Conservation (phyloP, 225 moss, liverwort and hornwort species). For the Neckera pumila region DNA sequence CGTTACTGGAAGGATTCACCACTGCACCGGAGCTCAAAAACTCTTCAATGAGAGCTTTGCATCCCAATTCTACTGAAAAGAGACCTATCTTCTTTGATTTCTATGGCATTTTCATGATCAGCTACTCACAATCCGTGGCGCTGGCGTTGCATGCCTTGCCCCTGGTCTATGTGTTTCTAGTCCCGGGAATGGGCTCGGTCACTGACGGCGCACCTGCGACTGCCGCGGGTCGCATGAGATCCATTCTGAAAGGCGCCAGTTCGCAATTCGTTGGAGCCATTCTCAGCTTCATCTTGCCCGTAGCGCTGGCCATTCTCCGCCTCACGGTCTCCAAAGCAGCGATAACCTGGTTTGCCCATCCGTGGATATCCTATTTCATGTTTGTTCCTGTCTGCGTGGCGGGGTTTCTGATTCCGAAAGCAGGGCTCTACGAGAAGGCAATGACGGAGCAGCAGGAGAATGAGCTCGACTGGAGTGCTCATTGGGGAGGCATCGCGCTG, state of each 20-base stretch:
- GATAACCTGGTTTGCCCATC: constrained; percentile 88
- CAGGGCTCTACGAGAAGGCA: constrained; percentile 30
- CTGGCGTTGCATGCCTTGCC: constrained; percentile 62
- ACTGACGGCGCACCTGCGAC: constrained; percentile 49
- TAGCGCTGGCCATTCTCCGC: constrained; percentile 58
- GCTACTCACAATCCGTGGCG: constrained; percentile 73
- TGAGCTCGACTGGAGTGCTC: constrained; percentile 72
- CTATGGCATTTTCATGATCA: constrained; percentile 71
- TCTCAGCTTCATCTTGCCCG: constrained; percentile 54
- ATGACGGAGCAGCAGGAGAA: constrained; percentile 56
- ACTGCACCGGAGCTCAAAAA: constrained; percentile 84
- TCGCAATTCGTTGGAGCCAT: constrained; percentile 39
- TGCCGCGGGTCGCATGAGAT: constrained; percentile 37
- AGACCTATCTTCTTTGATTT: constrained; percentile 91
- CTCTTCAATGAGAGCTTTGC: constrained; percentile 35
- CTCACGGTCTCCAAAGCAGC: constrained; percentile 72
- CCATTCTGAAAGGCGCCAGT: constrained; percentile 51
- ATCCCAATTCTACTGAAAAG: constrained; percentile 37
- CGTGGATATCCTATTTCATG: constrained; percentile 85
- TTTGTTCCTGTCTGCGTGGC: constrained; percentile 73
- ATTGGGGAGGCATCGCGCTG: constrained; percentile 73
- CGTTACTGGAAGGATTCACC: constrained; percentile 69
- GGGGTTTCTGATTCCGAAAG: constrained; percentile 68
- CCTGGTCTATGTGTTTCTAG: constrained; percentile 47
- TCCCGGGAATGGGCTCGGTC: constrained; percentile 34